A percentile compares a stretch with the other conserved stretches of the same genome.
Evolutionary conservation across 2,329 filamentous ascomycete species (phyloP).

Genomic region (Penicillium psychrosexuale): DNA sequence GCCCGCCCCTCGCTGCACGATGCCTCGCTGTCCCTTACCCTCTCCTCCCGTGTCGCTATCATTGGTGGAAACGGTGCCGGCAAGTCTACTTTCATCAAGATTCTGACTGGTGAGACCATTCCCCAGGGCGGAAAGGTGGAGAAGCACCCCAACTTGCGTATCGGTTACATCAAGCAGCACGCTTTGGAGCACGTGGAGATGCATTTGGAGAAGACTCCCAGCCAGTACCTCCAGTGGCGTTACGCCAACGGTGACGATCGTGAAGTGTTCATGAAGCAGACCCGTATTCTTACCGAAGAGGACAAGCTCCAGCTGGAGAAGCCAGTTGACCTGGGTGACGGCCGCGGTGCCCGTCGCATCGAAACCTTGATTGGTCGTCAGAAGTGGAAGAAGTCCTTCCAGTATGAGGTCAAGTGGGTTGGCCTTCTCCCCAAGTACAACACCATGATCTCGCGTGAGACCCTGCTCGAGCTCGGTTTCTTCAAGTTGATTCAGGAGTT

Average conservation of each 20-base stretch:
- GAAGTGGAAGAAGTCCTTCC: constrained; percentile 98
- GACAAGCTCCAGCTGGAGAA: constrained; percentile 92
- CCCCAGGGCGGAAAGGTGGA: constrained; percentile 83
- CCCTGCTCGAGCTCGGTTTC: constrained; percentile 79
- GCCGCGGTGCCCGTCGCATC: constrained; percentile 71
- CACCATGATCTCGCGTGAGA: constrained; percentile 88
- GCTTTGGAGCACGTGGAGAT: constrained; percentile 98
- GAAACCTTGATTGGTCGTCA: constrained; percentile 92
- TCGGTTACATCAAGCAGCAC: constrained; percentile 99
- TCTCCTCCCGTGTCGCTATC: constrained; percentile 92
- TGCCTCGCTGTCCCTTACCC: constrained; percentile 79
- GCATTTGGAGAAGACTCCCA: constrained; percentile 98
- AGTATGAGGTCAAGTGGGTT: constrained; percentile 97
- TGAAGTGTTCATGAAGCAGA: constrained; percentile 97
- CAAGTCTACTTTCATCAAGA: constrained; percentile 97
- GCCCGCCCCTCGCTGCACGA: constrained; percentile 83
- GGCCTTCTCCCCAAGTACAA: constrained; percentile 88
- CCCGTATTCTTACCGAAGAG: constrained; percentile 77
- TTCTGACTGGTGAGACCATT: constrained; percentile 88
- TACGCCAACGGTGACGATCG: constrained; percentile 96
- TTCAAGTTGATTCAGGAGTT: constrained; percentile 95
- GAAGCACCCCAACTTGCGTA: constrained; percentile 97
- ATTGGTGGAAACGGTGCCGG: constrained; percentile 97
- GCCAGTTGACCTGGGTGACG: constrained; percentile 78
- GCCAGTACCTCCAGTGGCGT: constrained; percentile 98